phyloP scores from a whole-genome alignment of 257 asterid species.

The Przewalskia tangutica region DNA sequence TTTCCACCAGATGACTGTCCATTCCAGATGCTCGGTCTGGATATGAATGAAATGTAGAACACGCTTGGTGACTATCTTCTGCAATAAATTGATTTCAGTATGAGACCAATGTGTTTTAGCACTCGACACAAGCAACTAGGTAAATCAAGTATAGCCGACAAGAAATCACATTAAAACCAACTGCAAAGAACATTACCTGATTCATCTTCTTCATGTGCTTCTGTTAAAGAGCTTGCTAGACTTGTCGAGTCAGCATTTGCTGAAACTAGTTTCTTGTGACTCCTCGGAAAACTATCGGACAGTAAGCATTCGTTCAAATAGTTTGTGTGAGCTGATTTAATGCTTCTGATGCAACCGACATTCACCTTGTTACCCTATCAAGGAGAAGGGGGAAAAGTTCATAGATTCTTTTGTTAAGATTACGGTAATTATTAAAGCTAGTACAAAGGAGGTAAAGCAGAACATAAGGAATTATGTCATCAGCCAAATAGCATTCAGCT shows the following conservation, averaged over 20 bases:
- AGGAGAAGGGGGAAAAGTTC: neutral
- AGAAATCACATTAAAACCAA: neutral
- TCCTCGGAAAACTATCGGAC: conserved; percentile 45
- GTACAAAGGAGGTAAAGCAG: neutral
- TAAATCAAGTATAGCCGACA: neutral
- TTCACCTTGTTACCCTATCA: conserved; percentile 73
- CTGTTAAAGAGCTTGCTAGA: conserved; percentile 79
- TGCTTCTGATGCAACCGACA: conserved; percentile 10
- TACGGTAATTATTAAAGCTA: neutral
- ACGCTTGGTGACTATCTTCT: conserved; percentile 58
- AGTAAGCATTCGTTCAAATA: conserved; percentile 33
- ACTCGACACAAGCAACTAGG: neutral
- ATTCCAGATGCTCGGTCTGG: conserved; percentile 44
- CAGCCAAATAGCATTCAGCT: neutral
- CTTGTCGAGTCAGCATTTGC: conserved; percentile 40
- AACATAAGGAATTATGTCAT: neutral
- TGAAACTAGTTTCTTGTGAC: conserved; percentile 23
- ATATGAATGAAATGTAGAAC: conserved; percentile 43
- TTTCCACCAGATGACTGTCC: conserved; percentile 21
- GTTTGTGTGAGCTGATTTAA: conserved; percentile 30
- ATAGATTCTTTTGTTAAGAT: neutral
- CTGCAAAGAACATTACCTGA: conserved; percentile 41
- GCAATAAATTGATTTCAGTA: conserved; percentile 24
- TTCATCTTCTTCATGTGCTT: conserved; percentile 80
- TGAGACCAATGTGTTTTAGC: neutral